Conservation (phyloP, 2,329 filamentous ascomycete species). For the Cladosporium oxysporum region DNA sequence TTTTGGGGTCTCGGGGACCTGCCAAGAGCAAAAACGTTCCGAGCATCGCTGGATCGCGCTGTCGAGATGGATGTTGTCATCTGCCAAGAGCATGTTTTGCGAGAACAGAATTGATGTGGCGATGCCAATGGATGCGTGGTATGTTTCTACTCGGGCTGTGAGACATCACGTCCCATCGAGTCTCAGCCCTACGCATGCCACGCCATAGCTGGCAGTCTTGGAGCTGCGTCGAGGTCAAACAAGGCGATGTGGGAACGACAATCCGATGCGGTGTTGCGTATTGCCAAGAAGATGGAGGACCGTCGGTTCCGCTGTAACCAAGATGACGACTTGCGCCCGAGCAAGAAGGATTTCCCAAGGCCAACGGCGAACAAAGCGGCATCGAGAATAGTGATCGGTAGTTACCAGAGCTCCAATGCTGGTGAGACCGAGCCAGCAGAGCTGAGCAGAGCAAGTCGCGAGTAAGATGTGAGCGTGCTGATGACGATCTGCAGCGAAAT, state of each 20-base stretch:
- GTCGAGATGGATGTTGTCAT: background rate
- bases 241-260: background rate
- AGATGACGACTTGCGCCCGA: background rate
- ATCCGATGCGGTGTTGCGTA: background rate
- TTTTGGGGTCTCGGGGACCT: background rate
- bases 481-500: background rate
- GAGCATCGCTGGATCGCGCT: constrained; percentile 14
- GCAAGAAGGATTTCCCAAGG: background rate
- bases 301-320: background rate
- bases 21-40: constrained; percentile 16
- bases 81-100: background rate
- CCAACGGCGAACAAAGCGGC: background rate
- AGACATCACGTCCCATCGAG: background rate
- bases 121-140: background rate
- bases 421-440: background rate
- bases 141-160: background rate
- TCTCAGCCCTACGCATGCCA: constrained; percentile 3
- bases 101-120: too few relatives aligned
- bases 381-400: background rate
- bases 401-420: background rate
- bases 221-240: background rate
- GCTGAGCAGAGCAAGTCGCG: background rate
- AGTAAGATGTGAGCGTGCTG: background rate
- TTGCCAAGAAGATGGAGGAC: background rate
- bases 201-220: background rate